Conservation (phyloP, 768 basidiomycete genomes). For the Leccinum arenicola region DNA sequence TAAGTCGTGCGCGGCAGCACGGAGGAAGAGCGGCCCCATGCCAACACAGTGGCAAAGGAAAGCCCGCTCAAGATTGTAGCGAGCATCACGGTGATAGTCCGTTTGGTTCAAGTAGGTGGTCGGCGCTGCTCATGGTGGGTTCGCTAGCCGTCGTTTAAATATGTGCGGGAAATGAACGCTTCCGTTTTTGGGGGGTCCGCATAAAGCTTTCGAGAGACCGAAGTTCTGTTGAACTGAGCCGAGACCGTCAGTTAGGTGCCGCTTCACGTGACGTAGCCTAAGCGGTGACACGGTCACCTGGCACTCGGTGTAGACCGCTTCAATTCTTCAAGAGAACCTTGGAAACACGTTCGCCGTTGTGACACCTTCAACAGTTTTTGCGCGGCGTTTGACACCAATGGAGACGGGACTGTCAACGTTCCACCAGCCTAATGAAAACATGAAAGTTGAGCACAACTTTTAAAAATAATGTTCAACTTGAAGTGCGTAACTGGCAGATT, state of each 20-base stretch:
- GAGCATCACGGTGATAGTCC: conserved; percentile 2
- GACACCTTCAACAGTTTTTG: too few relatives aligned
- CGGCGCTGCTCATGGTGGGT: neutral
- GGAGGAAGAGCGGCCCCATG: conserved; percentile 9
- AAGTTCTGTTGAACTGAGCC: neutral
- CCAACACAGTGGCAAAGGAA: conserved; percentile 3
- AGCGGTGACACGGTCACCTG: too few relatives aligned
- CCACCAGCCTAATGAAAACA: neutral
- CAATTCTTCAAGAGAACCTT: neutral
- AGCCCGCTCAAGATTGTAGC: conserved; percentile 8
- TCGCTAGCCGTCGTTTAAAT: neutral
- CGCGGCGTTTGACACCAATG: neutral
- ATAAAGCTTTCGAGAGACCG: neutral
- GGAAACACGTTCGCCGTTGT: neutral
- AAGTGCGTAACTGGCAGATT: neutral
- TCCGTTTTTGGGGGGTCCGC: neutral
- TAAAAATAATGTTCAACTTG: neutral
- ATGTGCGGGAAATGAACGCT: neutral
- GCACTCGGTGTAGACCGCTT: too few relatives aligned
- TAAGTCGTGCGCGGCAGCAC: conserved; percentile 9
- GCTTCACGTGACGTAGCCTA: neutral
- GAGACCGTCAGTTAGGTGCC: too few relatives aligned
- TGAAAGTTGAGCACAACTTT: neutral
- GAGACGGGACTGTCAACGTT: neutral
- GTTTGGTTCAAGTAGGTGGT: neutral